A percentile compares a stretch with the other conserved stretches of the same genome.
Evolutionary conservation across 257 asterid species (phyloP).

Genomic region (Leonotis leonurus): DNA sequence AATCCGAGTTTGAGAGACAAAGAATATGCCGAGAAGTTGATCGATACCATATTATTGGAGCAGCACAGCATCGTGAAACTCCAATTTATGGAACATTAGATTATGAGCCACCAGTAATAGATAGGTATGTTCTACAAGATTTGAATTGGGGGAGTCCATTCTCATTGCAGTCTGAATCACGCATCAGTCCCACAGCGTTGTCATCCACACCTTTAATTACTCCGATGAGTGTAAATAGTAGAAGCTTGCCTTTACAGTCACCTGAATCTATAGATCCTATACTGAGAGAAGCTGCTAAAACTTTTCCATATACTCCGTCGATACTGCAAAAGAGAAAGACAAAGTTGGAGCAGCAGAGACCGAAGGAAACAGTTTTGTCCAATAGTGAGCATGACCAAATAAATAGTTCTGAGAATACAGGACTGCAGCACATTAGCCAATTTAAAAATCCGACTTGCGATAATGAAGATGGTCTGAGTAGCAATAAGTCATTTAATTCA

Average conservation of each 20-base stretch:
- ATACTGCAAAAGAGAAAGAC: slow-evolving; percentile 80
- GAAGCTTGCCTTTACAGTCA: slow-evolving; percentile 35
- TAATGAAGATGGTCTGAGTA: slow-evolving; percentile 30
- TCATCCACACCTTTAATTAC: slow-evolving; percentile 45
- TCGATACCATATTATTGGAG: slow-evolving; percentile 29
- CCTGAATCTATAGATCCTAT: slow-evolving; percentile 94
- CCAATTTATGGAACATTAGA: slow-evolving; percentile 46
- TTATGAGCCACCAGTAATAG: slow-evolving; percentile 67
- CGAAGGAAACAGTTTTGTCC: slow-evolving; percentile 26
- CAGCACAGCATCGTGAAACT: slow-evolving; percentile 27
- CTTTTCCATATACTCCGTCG: slow-evolving; percentile 85
- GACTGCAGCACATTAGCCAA: slow-evolving; percentile 24
- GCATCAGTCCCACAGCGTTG: slow-evolving; percentile 26
- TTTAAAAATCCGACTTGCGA: slow-evolving; percentile 22
- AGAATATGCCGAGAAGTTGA: slow-evolving; percentile 21
- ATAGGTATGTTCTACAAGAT: slow-evolving; percentile 27
- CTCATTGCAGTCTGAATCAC: slow-evolving; percentile 36
- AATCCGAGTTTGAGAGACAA: slow-evolving; percentile 22
- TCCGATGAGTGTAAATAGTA: slow-evolving; percentile 57
- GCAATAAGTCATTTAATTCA: slow-evolving; percentile 44
- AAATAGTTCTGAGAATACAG: slow-evolving; percentile 28
- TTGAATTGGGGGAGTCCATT: slow-evolving; percentile 30
- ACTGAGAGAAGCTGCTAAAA: slow-evolving; percentile 71
- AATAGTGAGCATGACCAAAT: slow-evolving; percentile 24
- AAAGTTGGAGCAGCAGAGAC: slow-evolving; percentile 30